Evolutionary conservation across 768 basidiomycete species (phyloP).

Genomic region (Serendipita sp.): DNA sequence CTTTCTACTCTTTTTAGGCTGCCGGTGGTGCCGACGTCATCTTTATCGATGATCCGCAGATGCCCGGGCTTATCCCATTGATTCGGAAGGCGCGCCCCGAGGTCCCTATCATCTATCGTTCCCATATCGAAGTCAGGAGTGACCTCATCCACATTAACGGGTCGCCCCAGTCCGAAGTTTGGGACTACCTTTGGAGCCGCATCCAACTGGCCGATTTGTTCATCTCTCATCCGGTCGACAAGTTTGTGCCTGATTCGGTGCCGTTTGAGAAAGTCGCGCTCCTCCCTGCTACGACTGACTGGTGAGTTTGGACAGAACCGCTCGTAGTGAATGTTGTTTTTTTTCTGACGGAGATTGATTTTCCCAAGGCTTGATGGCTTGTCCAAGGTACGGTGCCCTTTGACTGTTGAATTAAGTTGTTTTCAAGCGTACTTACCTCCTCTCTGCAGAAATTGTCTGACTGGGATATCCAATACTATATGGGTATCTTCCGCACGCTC

Average conservation of each 20-base stretch:
- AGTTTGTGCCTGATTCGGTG: slow-evolving; percentile 83
- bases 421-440: no score
- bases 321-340: slow-evolving; percentile 19
- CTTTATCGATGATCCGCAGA: slow-evolving; percentile 88
- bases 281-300: slow-evolving; percentile 74
- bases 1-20: slow-evolving; percentile 22
- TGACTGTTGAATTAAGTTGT: neutral
- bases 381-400: slow-evolving; percentile 39
- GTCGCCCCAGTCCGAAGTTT: slow-evolving; percentile 80
- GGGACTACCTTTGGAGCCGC: slow-evolving; percentile 91
- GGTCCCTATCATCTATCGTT: slow-evolving; percentile 82
- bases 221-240: slow-evolving; percentile 89
- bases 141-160: slow-evolving; percentile 69
- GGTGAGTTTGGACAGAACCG: slow-evolving; percentile 41
- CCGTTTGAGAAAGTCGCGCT: slow-evolving; percentile 53
- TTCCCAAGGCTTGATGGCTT: slow-evolving; percentile 68
- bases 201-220: slow-evolving; percentile 83
- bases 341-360: slow-evolving; percentile 9
- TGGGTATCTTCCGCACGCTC: slow-evolving; percentile 70
- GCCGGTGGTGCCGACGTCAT: slow-evolving; percentile 73
- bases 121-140: slow-evolving; percentile 83
- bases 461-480: slow-evolving; percentile 79
- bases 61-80: slow-evolving; percentile 86
- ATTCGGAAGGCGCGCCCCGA: slow-evolving; percentile 75
- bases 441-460: slow-evolving; percentile 44